Evolutionary conservation across 257 asterid species (phyloP).

Genomic region (Parsonsia alboflavescens): DNA sequence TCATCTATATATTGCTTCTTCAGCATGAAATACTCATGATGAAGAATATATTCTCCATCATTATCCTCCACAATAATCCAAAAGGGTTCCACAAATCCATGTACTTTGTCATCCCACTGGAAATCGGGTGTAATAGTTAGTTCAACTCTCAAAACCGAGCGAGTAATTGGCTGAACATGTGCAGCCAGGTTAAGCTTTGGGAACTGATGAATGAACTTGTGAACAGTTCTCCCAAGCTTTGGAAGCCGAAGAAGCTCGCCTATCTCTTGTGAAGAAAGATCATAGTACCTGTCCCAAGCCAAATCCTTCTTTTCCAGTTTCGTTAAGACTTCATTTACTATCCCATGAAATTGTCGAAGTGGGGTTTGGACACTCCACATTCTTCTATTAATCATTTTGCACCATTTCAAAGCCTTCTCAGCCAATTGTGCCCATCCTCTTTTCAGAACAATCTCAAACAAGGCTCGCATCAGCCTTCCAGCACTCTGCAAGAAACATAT

Average conservation of each 20-base stretch:
- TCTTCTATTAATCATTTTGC: constrained; percentile 40
- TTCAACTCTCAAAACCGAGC: constrained; percentile 40
- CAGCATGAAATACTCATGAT: constrained; percentile 38
- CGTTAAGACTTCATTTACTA: constrained; percentile 34
- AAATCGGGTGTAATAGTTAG: constrained; percentile 40
- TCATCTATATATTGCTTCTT: constrained; percentile 42
- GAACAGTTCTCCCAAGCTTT: constrained; percentile 35
- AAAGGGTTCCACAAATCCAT: constrained; percentile 44
- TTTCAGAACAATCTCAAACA: constrained; percentile 37
- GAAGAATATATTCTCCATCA: constrained; percentile 38
- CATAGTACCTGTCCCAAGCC: constrained; percentile 42
- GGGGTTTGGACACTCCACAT: constrained; percentile 51
- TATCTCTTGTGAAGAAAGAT: constrained; percentile 34
- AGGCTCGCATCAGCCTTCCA: constrained; percentile 40
- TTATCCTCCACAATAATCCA: constrained; percentile 44
- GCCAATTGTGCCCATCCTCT: constrained; percentile 45
- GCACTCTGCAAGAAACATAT: constrained; percentile 36
- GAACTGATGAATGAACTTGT: constrained; percentile 38
- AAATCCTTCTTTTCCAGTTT: constrained; percentile 39
- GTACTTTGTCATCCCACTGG: constrained; percentile 41
- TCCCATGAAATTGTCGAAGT: constrained; percentile 42
- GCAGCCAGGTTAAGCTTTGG: constrained; percentile 40
- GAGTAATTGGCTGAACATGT: constrained; percentile 41
- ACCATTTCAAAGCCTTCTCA: constrained; percentile 45
- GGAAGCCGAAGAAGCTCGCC: constrained; percentile 36